Base-by-base conservation (phyloP, 495 filamentous ascomycete genomes). In the Staphylotrichum tortipilum region DNA sequence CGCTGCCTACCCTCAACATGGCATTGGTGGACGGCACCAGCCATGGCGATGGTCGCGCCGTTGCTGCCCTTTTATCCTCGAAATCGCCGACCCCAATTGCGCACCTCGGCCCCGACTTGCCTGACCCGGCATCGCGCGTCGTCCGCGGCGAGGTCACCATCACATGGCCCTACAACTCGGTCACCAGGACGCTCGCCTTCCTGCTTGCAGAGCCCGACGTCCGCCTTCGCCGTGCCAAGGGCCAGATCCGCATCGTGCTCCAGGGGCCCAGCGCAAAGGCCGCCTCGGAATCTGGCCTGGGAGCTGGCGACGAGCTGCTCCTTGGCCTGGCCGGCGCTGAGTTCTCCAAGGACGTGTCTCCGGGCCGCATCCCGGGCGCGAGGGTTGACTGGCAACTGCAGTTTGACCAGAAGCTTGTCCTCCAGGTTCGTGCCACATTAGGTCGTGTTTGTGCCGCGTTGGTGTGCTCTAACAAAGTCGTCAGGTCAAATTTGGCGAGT, bases 121-220 rank as follows among this genome's bases (percentile, higher is more conserved):
- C 56, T 1, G 60, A 74, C 7, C 63, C 56, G 11, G 24, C 54
- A 0, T 58, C 64, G n/a, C 58, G 63, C 24, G 59, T 57, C 12
- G 66, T 75, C 2, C 59, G 68, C 37, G 89, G 83, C 12, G 73
- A 88, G 2, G 81, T 95, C 29, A 87, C 85, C 5, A 80, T 98
- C 15, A 79, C 89, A 38, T 96, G 92, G 91, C 92, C 92, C 0
- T 98, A 86, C 65, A 94, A 85, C 29, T 82, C 82, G 6, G 83
- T 86, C 12, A 82, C 76, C 7, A 73, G 75, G 33, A 81, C 80
- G 9, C 68, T 87, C 53, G 81, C 88, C 42, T 78, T 98, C 26
- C 77, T 89, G 3, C 75, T 95, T 4, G 84, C 85, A 10, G 92
- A 96, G 48, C 81, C 84, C 21, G 90, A 98, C 59, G 86, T 92